Base-by-base conservation (phyloP, 2,329 filamentous ascomycete genomes). In the Fusarium nematophilum region DNA sequence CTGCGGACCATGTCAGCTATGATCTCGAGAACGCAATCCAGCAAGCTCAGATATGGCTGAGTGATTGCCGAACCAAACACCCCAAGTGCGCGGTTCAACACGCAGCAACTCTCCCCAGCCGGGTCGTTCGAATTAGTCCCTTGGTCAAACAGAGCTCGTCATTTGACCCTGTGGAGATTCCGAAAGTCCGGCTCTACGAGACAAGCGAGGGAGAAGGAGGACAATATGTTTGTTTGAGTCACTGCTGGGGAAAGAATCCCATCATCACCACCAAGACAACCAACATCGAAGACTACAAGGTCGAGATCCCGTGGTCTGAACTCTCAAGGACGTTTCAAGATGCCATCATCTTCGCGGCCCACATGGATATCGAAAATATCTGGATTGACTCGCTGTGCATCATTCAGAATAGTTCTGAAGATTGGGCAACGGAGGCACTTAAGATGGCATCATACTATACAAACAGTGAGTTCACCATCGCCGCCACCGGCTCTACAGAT, bases 311-410 rank as follows among this genome's bases (percentile, higher is more conserved):
- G 2, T 53, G 50, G 50, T 5, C 1, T 7, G 36, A 39, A 11
- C 36, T 53, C 5, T 53, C 53, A 2, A 53, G 47, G 9, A 53
- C 53, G 0, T 57, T 53, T 9, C 27, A 36, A 29, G 50, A 53
- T 1, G 43, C 50, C 3, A 42, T 53, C 5, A 9, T 29, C 2
- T 53, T 53, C 34, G 15, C 42, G 2, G 23, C 23, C 10, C 2
- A 13, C 0, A 48, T 48, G 21, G 29, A 26, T 1, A 29, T 53
- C 8, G 50, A 53, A 10, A 26, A 15, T 5, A 42, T 53, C n/a
- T 53, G 43, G 50, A 53, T 53, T 2, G 50, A 53, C 10, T 53
- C 43, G 10, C 21, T 53, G 9, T 53, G 50, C n/a, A 48, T 53
- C 23, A 42, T 48, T 1, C 50, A 53, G 34, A 53, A 53, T 18